phyloP scores from a whole-genome alignment of 116 monocot species.

The Phalaenopsis hybrid region DNA sequence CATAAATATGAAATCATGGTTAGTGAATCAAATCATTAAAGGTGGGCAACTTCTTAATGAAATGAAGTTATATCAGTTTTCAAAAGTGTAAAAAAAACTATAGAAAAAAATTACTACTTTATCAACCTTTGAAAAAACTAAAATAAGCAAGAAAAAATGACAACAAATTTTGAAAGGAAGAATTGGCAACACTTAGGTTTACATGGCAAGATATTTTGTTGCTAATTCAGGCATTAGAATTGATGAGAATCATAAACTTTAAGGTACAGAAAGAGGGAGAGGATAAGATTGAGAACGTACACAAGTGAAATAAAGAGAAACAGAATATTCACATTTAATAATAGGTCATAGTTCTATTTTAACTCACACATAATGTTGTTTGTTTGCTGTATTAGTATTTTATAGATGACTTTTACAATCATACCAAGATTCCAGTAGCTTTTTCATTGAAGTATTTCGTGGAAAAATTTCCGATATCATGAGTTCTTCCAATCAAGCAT shows the following conservation, averaged over 20 bases:
- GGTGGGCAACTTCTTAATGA: neutral
- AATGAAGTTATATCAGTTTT: neutral
- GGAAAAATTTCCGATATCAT: too few species aligned
- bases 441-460: too few species aligned
- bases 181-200: neutral
- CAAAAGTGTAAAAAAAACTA: neutral
- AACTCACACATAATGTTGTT: too few species aligned
- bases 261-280: too few species aligned
- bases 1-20: neutral
- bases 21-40: slow-evolving; percentile 2
- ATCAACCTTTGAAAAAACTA: neutral
- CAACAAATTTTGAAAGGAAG: neutral
- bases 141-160: neutral
- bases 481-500: too few species aligned
- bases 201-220: neutral
- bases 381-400: too few species aligned
- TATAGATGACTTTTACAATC: too few species aligned
- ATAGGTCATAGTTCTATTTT: too few species aligned
- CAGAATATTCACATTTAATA: too few species aligned
- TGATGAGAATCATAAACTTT: neutral
- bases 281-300: too few species aligned
- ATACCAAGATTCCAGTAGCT: too few species aligned
- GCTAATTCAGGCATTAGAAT: neutral
- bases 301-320: too few species aligned
- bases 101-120: neutral